Evolutionary conservation across 225 moss, liverwort and hornwort species (phyloP).

Genomic region (Polytrichum commune): DNA sequence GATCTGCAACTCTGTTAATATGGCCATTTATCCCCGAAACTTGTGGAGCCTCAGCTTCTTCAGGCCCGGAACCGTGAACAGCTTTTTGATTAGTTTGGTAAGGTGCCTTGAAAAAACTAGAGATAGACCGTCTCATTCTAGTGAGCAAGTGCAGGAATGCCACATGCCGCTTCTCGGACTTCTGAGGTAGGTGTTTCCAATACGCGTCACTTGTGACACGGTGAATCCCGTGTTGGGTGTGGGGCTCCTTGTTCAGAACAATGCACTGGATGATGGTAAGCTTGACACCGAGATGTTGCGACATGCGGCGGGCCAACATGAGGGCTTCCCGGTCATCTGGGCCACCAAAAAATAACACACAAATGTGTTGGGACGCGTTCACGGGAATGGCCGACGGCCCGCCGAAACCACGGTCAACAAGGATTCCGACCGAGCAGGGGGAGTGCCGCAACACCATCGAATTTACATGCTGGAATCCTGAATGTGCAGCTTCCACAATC

Average conservation of each 20-base stretch:
- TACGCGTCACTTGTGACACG: slow-evolving; percentile 3
- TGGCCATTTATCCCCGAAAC: neutral
- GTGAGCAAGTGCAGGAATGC: neutral
- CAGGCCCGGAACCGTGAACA: neutral
- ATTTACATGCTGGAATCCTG: slow-evolving; percentile 24
- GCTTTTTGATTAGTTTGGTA: neutral
- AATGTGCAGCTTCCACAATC: slow-evolving; percentile 18
- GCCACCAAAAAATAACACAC: slow-evolving; percentile 39
- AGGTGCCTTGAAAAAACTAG: slow-evolving; percentile 4
- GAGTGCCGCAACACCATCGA: slow-evolving; percentile 34
- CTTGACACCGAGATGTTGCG: slow-evolving; percentile 19
- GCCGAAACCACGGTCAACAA: slow-evolving; percentile 31
- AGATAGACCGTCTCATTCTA: neutral
- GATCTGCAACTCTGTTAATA: neutral
- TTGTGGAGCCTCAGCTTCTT: neutral
- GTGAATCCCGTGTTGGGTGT: slow-evolving; percentile 1
- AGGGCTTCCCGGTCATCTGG: slow-evolving; percentile 46
- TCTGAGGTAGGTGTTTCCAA: neutral
- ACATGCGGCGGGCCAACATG: slow-evolving; percentile 31
- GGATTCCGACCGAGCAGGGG: slow-evolving; percentile 42
- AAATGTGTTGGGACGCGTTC: slow-evolving; percentile 21
- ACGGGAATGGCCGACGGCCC: slow-evolving; percentile 24
- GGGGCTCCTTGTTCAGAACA: neutral
- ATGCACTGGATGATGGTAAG: slow-evolving; percentile 37
- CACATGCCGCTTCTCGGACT: neutral